These are phyloP conservation scores for Stagonosporopsis chrysanthemi DNA, from an alignment of 2,329 filamentous ascomycete genomes.

Conservation along the genomic window DNA sequence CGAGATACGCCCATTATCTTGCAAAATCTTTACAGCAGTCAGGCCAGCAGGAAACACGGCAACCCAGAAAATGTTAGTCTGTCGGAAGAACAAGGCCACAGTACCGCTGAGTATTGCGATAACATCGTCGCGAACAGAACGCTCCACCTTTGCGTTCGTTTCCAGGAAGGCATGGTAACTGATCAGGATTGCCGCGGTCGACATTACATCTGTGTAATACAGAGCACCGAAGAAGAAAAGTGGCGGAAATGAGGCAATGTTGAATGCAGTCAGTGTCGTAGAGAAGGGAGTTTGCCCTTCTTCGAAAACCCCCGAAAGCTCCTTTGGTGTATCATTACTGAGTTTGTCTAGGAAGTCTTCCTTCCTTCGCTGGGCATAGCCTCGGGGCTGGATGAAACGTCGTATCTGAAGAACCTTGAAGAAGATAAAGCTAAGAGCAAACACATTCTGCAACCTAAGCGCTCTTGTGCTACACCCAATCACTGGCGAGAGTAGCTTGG, in stretches of 20 bases:
- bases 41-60: slow-evolving; percentile 75
- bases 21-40: slow-evolving; percentile 40
- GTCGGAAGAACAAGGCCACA: slow-evolving; percentile 76
- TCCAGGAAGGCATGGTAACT: slow-evolving; percentile 65
- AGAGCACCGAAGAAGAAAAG: slow-evolving; percentile 95
- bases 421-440: slow-evolving; percentile 48
- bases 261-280: slow-evolving; percentile 70
- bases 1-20: slow-evolving; percentile 16
- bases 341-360: background rate
- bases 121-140: slow-evolving; percentile 21
- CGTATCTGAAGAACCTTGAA: slow-evolving; percentile 4
- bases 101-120: slow-evolving; percentile 64
- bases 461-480: slow-evolving; percentile 51
- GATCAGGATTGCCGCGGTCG: slow-evolving; percentile 75
- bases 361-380: slow-evolving; percentile 1
- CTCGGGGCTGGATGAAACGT: slow-evolving; percentile 1
- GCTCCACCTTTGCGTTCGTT: slow-evolving; percentile 26
- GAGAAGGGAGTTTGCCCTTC: slow-evolving; percentile 40
- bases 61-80: slow-evolving; percentile 98
- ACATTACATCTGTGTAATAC: slow-evolving; percentile 93
- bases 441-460: slow-evolving; percentile 50
- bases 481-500: slow-evolving; percentile 48
- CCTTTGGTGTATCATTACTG: background rate
- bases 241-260: slow-evolving; percentile 84
- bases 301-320: background rate